Conservation (phyloP, 2,329 filamentous ascomycete species). For the Cytospora chrysosperma region DNA sequence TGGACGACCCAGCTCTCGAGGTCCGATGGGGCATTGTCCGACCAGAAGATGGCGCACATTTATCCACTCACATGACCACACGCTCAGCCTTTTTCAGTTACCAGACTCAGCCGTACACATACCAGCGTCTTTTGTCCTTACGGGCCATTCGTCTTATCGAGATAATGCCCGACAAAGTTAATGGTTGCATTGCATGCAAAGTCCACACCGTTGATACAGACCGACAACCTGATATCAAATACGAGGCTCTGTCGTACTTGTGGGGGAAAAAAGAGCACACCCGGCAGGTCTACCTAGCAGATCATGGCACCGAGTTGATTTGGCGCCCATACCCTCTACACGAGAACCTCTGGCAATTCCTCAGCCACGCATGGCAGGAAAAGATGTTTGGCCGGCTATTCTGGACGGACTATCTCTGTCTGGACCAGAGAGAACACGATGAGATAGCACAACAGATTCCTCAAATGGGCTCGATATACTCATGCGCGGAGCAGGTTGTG, state of each 20-base stretch:
- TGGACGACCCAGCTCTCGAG: no score
- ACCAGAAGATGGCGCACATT: background rate
- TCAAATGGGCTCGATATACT: background rate
- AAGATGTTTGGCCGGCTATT: background rate
- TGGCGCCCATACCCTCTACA: background rate
- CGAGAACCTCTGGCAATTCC: background rate
- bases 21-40: no score
- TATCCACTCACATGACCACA: background rate
- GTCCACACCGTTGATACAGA: background rate
- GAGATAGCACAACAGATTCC: slow-evolving; percentile 4
- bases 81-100: background rate
- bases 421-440: background rate
- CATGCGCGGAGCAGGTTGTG: background rate
- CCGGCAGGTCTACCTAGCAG: slow-evolving; percentile 20
- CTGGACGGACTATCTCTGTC: background rate
- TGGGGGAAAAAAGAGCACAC: background rate
- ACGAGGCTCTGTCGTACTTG: background rate
- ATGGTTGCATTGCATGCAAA: background rate
- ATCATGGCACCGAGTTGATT: fast-evolving
- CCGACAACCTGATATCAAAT: background rate
- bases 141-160: background rate
- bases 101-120: no score
- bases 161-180: background rate
- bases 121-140: background rate
- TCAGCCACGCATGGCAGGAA: background rate